These are phyloP conservation scores for Ganoderma lucidum DNA, from an alignment of 1,284 basidiomycete genomes.

Conservation along the genomic window DNA sequence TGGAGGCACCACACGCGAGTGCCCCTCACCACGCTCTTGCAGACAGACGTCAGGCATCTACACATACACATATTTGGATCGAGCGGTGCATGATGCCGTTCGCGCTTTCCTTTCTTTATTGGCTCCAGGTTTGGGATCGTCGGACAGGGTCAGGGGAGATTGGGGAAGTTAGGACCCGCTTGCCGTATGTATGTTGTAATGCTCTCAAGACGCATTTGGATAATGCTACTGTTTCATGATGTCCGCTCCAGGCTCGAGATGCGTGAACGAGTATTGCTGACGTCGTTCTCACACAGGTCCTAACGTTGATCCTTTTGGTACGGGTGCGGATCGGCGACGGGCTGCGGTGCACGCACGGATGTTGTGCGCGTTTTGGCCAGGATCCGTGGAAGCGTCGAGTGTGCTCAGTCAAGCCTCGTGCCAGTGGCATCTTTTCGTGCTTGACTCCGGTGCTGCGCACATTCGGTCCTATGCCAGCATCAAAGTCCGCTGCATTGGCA, in stretches of 20 bases:
- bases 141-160: neutral
- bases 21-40: neutral
- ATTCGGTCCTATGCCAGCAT: neutral
- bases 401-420: neutral
- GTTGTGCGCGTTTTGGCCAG: neutral
- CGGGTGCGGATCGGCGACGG: neutral
- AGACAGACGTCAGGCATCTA: neutral
- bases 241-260: neutral
- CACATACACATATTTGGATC: slow-evolving; percentile 1
- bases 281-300: neutral
- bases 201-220: neutral
- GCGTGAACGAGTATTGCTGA: neutral
- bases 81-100: neutral
- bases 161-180: neutral
- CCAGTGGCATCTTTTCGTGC: neutral
- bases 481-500: neutral
- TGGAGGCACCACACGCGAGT: neutral
- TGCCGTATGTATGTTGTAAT: slow-evolving; percentile 6
- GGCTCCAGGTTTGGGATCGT: neutral
- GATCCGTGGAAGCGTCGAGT: neutral
- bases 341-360: neutral
- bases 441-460: neutral
- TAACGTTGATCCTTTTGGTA: neutral
- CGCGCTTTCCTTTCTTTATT: slow-evolving; percentile 4
- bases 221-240: neutral